Conservation (phyloP, 345 rosid genomes). For the Brassica napus region DNA sequence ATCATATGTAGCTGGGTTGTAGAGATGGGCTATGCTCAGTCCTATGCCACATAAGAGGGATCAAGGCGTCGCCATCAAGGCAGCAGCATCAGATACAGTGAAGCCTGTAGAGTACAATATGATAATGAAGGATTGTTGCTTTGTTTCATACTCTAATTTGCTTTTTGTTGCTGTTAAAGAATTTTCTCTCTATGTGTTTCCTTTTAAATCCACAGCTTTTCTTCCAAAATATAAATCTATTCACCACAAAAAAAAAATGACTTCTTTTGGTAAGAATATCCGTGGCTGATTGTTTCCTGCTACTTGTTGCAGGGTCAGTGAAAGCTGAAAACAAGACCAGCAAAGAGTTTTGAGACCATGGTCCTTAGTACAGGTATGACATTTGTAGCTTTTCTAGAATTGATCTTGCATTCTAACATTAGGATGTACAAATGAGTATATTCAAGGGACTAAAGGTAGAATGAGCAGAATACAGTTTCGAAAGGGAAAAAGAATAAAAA, state of each 20-base stretch:
- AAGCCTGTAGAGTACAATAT: too few relatives aligned
- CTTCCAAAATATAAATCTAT: not conserved
- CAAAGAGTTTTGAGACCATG: not conserved
- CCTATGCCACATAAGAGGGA: too few relatives aligned
- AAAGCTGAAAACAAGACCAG: not conserved
- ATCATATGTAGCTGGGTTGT: constrained; percentile 80
- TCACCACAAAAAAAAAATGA: not conserved
- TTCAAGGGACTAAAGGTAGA: not conserved
- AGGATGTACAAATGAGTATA: not conserved
- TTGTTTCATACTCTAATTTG: not conserved
- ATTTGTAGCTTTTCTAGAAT: not conserved
- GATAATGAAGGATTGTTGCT: constrained; percentile 14
- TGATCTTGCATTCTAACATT: not conserved
- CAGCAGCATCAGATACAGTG: too few relatives aligned
- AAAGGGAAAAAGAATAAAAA: not conserved
- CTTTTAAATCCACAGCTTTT: not conserved
- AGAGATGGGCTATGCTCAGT: constrained; percentile 70
- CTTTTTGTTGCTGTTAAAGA: not conserved
- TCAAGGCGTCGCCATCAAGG: too few relatives aligned
- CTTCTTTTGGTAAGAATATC: not conserved
- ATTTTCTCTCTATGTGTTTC: not conserved
- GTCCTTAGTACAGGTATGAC: not conserved
- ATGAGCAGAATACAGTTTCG: not conserved
- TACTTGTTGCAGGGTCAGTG: not conserved
- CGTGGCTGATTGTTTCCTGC: not conserved